These are phyloP conservation scores for Scheffersomyces titani DNA, from an alignment of 1,139 yeast species.

Conservation along the genomic window DNA sequence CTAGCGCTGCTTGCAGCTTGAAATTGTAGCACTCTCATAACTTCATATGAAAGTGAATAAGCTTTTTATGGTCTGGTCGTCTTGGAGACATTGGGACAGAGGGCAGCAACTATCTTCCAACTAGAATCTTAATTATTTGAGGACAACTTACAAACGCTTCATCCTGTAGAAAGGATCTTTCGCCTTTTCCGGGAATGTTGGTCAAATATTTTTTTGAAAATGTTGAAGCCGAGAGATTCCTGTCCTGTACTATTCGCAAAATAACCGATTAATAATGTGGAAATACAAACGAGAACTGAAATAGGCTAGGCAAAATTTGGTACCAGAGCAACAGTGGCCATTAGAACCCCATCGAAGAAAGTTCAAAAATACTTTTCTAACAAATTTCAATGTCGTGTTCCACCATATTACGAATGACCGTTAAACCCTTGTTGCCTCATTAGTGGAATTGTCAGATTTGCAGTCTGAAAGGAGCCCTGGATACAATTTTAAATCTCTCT, in stretches of 20 bases:
- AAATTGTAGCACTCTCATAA: no score
- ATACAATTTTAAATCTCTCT: not conserved
- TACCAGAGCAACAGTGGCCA: not conserved
- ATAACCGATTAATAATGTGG: not conserved
- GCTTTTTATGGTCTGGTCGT: no score
- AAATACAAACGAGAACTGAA: not conserved
- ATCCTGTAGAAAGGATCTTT: not conserved
- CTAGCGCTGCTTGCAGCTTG: no score
- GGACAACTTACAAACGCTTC: not conserved
- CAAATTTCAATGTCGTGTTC: not conserved
- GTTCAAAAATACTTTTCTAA: not conserved
- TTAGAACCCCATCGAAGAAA: not conserved
- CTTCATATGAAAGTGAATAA: no score
- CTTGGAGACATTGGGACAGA: no score
- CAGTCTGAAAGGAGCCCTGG: not conserved
- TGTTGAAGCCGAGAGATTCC: not conserved
- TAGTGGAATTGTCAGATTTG: not conserved
- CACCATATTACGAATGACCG: not conserved
- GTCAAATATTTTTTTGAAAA: not conserved
- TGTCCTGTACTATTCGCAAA: not conserved
- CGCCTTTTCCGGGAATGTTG: not conserved
- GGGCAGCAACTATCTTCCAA: not conserved
- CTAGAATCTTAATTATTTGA: not conserved
- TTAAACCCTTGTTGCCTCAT: not conserved
- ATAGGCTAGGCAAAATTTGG: not conserved